Evolutionary conservation across 441 rosid genomes (phyloP), one percentile per base, ranked within the genome.

Genomic region (Cnidoscolus chayamansa): DNA sequence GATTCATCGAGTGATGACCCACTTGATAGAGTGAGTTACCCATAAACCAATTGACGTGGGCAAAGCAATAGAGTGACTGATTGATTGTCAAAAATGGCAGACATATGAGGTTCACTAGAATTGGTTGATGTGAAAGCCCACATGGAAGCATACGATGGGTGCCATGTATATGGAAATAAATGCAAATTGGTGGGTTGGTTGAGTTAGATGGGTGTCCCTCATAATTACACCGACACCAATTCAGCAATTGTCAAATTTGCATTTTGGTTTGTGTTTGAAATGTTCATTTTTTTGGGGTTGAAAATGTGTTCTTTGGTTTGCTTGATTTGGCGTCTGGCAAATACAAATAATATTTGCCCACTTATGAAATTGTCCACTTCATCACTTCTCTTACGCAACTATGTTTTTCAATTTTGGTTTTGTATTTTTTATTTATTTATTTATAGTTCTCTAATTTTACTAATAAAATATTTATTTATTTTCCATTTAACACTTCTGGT

Each of bases 1-100:
- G 77, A 80, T 63, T 74, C 6, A 75, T 64, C 50, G 81, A 75
- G 81, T 16, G 37, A 37, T 77, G 80, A 64, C 75, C 83, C 79
- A 72, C 74, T 55, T 11, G 3, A 40, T 63, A 45, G 1, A 16
- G 12, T 4, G 51, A 7, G 70, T 45, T 15, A 5, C 17, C 0
- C 8, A 0, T 2, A 13, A n/a, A 0, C n/a, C 1, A 0, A 10
- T 48, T n/a, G 35, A 49, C 17, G 25, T 25, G 25, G 25, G 25
- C 25, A 25, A 25, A 25, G 25, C 25, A 25, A n/a, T 20, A 12
- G 1, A 45, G 10, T 31, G 35, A 48, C 62, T 37, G 56, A 48
- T 67, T 37, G 56, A 31, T 65, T 59, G 59, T 49, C 53, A 37
- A 72, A 19, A 76, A 17, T 59, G 59, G 65, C 65, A 3, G 15